phyloP scores from a whole-genome alignment of 1,139 yeast genomes.

The Zygotorulaspora mrakii region DNA sequence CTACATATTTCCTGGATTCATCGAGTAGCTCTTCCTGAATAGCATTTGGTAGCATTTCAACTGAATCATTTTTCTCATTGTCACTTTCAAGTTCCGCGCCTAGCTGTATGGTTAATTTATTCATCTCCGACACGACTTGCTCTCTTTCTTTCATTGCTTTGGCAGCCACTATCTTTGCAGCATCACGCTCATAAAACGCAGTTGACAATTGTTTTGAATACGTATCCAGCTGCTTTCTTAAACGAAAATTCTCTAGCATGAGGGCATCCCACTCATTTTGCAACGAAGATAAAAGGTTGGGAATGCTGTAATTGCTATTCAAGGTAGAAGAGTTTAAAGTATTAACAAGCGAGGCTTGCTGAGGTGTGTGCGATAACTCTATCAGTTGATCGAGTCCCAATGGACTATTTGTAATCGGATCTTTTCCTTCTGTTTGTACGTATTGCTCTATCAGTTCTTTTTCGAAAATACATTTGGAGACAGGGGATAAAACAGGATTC shows the following conservation, averaged over 20 bases:
- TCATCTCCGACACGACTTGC: constrained; percentile 58
- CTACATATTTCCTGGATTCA: constrained; percentile 15
- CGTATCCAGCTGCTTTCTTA: constrained; percentile 65
- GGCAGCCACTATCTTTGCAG: constrained; percentile 84
- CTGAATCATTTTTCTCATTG: background rate
- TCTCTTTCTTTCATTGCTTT: constrained; percentile 69
- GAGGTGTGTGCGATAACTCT: constrained; percentile 40
- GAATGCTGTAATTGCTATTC: constrained; percentile 57
- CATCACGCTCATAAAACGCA: constrained; percentile 81
- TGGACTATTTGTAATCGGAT: constrained; percentile 70
- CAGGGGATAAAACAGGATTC: constrained; percentile 73
- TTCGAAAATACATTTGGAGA: constrained; percentile 72
- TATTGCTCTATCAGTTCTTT: constrained; percentile 56
- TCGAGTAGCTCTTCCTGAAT: constrained; percentile 10
- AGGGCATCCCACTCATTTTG: constrained; percentile 91
- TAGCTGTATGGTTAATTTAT: constrained; percentile 24
- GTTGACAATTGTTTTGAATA: constrained; percentile 72
- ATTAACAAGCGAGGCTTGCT: constrained; percentile 28
- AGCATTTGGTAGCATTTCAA: constrained; percentile 1
- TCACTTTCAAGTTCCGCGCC: constrained; percentile 16
- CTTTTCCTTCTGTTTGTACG: constrained; percentile 61
- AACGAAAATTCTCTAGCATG: constrained; percentile 72
- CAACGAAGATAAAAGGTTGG: constrained; percentile 65
- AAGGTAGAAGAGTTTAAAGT: constrained; percentile 35
- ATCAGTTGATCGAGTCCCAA: constrained; percentile 58